Conservation (phyloP, 345 rosid species). For the Luvunga scandens region DNA sequence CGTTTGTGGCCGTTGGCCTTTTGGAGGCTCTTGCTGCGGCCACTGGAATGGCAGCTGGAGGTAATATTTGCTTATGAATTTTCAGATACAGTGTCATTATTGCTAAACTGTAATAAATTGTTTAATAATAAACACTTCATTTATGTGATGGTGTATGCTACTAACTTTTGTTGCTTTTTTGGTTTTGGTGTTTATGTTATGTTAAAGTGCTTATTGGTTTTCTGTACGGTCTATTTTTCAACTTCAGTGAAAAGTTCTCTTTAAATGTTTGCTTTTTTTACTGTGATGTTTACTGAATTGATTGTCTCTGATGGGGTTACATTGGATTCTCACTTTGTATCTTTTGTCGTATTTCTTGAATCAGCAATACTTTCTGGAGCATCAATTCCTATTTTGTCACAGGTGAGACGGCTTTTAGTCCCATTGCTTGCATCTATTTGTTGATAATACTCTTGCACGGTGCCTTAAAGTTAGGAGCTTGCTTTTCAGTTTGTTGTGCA, state of each 20-base stretch:
- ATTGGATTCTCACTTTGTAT: constrained; percentile 16
- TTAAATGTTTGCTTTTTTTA: not conserved
- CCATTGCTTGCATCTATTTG: not conserved
- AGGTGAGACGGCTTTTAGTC: constrained; percentile 46
- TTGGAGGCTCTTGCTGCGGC: constrained; percentile 91
- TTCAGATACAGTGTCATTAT: not conserved
- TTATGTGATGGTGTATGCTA: not conserved
- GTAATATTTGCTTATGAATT: constrained; percentile 28
- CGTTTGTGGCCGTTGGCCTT: constrained; percentile 70
- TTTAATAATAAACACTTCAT: not conserved
- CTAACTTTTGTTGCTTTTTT: not conserved
- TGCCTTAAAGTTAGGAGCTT: not conserved
- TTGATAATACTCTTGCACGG: not conserved
- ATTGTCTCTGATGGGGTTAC: not conserved
- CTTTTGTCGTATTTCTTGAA: constrained; percentile 25
- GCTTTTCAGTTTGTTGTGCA: not conserved
- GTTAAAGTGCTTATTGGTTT: not conserved
- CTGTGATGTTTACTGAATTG: not conserved
- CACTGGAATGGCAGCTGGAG: constrained; percentile 97
- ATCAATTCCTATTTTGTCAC: constrained; percentile 87
- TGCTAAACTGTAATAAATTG: not conserved
- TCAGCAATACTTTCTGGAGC: constrained; percentile 96
- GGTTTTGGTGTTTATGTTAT: not conserved
- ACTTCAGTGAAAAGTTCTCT: not conserved
- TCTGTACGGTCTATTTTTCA: not conserved